A percentile compares a stretch with the other conserved stretches of the same genome.
Conservation (phyloP, 2,329 filamentous ascomycete species). For the Neonectria punicea region DNA sequence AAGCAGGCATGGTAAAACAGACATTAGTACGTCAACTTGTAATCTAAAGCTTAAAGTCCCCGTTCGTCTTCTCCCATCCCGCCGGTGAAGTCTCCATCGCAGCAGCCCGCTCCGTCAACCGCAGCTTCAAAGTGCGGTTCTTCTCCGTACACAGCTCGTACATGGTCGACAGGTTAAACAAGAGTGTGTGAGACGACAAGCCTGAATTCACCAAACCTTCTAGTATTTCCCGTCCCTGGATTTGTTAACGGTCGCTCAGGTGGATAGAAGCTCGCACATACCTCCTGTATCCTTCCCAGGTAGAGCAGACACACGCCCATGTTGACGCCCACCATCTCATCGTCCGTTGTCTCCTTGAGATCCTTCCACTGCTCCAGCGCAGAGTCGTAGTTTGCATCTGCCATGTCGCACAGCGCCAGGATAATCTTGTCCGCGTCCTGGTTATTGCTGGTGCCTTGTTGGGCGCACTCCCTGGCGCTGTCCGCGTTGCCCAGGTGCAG, state of each 20-base stretch:
- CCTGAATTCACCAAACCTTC: constrained; percentile 72
- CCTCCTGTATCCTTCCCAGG: constrained; percentile 78
- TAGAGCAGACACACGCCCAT: constrained; percentile 87
- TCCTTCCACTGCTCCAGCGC: constrained; percentile 72
- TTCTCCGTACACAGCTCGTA: constrained; percentile 92
- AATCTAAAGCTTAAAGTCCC: constrained; percentile 78
- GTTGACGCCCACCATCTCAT: constrained; percentile 84
- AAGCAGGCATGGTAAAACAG: background rate
- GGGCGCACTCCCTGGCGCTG: constrained; percentile 69
- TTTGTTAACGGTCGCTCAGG: constrained; percentile 24
- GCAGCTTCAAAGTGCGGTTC: constrained; percentile 74
- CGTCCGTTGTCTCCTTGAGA: constrained; percentile 54
- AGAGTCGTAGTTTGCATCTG: constrained; percentile 75
- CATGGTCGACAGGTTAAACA: constrained; percentile 91
- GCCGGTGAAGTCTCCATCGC: constrained; percentile 62
- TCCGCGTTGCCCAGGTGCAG: constrained; percentile 82
- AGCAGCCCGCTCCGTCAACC: constrained; percentile 77
- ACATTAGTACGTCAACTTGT: background rate
- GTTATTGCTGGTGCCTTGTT: constrained; percentile 36
- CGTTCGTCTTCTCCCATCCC: constrained; percentile 77
- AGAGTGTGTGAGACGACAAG: constrained; percentile 78
- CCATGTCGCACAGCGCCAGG: constrained; percentile 78
- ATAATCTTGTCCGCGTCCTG: constrained; percentile 62
- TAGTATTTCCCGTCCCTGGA: constrained; percentile 71
- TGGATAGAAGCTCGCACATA: constrained; percentile 48